phyloP scores from a whole-genome alignment of 2,329 filamentous ascomycete genomes.

The Exophiala phaeomuriformis region DNA sequence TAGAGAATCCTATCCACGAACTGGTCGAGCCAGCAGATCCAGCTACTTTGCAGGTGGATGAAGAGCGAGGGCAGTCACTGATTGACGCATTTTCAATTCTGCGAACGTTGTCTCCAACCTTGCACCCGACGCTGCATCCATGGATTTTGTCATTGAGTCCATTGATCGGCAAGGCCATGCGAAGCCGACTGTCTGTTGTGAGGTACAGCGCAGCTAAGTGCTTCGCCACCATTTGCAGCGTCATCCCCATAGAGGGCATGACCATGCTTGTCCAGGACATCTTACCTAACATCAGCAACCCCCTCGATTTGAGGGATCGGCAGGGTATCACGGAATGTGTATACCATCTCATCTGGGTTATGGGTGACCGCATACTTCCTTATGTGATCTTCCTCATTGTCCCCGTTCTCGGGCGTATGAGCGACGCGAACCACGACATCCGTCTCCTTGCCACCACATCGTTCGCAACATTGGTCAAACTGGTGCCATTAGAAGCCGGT shows the following conservation, averaged over 20 bases:
- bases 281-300: slow-evolving; percentile 83
- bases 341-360: slow-evolving; percentile 94
- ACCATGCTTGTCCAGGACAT: slow-evolving; percentile 92
- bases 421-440: slow-evolving; percentile 93
- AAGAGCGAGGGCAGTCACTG: slow-evolving; percentile 77
- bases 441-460: slow-evolving; percentile 91
- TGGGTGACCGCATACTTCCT: slow-evolving; percentile 91
- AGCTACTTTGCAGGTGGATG: slow-evolving; percentile 53
- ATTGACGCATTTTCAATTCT: slow-evolving; percentile 91
- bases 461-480: slow-evolving; percentile 92
- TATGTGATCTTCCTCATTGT: slow-evolving; percentile 99
- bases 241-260: slow-evolving; percentile 91
- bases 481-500: slow-evolving; percentile 91
- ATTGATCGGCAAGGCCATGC: slow-evolving; percentile 76
- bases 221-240: slow-evolving; percentile 92
- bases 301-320: slow-evolving; percentile 75
- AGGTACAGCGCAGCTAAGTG: slow-evolving; percentile 96
- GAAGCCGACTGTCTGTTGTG: slow-evolving; percentile 82
- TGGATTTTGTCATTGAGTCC: slow-evolving; percentile 81
- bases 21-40: slow-evolving; percentile 49
- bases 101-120: slow-evolving; percentile 84
- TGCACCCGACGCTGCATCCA: slow-evolving; percentile 64
- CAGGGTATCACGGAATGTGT: slow-evolving; percentile 93
- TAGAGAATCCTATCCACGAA: slow-evolving; percentile 67
- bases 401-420: slow-evolving; percentile 94